Conservation (phyloP, 2,329 filamentous ascomycete genomes). For the Fusarium denticulatum region DNA sequence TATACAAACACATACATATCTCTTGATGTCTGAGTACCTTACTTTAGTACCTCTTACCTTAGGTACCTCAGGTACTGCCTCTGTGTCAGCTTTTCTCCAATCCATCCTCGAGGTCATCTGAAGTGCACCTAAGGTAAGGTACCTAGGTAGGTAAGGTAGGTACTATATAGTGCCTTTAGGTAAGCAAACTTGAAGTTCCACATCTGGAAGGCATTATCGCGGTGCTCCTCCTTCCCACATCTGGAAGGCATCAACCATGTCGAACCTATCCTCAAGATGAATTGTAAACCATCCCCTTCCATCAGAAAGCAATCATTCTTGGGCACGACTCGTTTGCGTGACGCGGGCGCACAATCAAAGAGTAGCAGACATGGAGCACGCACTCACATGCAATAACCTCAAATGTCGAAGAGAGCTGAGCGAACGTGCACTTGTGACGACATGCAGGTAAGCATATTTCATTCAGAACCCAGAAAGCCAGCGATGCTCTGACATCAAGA, state of each 20-base stretch:
- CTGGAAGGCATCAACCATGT: too few relatives aligned
- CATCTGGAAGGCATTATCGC: background rate
- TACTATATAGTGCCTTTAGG: background rate
- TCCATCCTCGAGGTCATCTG: background rate
- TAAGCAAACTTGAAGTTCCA: background rate
- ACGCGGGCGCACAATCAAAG: too few relatives aligned
- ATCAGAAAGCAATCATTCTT: background rate
- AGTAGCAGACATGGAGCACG: constrained; percentile 71
- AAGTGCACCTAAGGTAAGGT: background rate
- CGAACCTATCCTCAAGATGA: background rate
- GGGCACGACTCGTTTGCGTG: background rate
- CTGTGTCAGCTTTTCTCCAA: background rate
- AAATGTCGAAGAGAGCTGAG: constrained; percentile 77
- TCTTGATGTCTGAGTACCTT: background rate
- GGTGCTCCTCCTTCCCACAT: background rate
- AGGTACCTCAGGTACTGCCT: background rate
- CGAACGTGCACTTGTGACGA: constrained; percentile 83
- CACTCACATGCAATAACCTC: constrained; percentile 81
- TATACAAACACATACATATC: background rate
- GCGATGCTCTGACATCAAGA: background rate
- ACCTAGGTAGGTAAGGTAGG: background rate
- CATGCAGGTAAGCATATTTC: constrained; percentile 72
- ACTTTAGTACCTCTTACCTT: background rate
- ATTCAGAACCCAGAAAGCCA: background rate
- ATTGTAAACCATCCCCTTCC: background rate